Evolutionary conservation across 108 stramenopile genomes (phyloP), one percentile per base, ranked within the genome.

Genomic region (Cyclotella choctawhatcheeana): DNA sequence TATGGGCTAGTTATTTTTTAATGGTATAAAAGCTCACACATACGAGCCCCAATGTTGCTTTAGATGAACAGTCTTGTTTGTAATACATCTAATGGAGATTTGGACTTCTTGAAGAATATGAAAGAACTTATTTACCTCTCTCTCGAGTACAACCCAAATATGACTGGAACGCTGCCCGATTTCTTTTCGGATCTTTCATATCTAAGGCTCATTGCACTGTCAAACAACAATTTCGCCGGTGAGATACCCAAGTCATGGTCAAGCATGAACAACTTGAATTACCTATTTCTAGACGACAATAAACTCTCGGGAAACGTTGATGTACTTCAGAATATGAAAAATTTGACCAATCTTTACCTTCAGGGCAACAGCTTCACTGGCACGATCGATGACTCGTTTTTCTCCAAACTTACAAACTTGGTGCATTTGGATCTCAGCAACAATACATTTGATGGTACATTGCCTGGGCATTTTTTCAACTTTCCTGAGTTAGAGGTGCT

Each of bases 381-480:
- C 3, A 58, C 63, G 2, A 64, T 81, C 18, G 54, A 76, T 35
- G 74, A 81, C 52, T 8, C 25, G 8, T 77, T 77, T 59, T 71
- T 81, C 32, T 61, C 26, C 5, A 47, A 64, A 8, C 51, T 55
- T 21, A 58, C 21, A 30, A 45, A 81, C 45, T 60, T 81, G 29
- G 55, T 37, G 8, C 62, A 71, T 20, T 25, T 81, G 0, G 80
- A 81, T 35, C 31, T 81, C 12, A 67, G 64, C 63, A 66, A 76
- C 22, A 70, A 69, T 40, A 59, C 48, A 29, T 59, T 81, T 44
- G 16, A 31, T 22, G 80, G 80, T 1, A 34, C 26, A 2, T 55
- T 77, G 29, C 80, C 80, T 12, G 80, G 56, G 14, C 76, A 76
- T 35, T 51, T 81, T 21, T 77, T 81, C 61, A 47, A 77, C 10